Percentiles rank a stretch among this genome's conserved stretches.
Evolutionary conservation across 345 rosid species (phyloP).

Genomic region (Arabis alpina): DNA sequence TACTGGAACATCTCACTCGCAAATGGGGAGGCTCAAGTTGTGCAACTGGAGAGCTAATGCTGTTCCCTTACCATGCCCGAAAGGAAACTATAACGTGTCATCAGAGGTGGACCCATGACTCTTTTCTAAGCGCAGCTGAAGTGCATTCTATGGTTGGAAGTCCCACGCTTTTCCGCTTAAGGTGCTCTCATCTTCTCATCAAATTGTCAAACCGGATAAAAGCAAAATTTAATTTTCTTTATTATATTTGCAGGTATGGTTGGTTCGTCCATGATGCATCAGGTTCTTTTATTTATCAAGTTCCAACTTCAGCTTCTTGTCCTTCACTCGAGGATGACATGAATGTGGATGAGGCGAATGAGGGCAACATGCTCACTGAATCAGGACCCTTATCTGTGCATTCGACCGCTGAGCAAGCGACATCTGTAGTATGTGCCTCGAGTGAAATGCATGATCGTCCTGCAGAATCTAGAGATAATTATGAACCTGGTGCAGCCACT

Average conservation of each 20-base stretch:
- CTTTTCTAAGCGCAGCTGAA: slow-evolving; percentile 73
- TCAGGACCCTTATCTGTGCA: slow-evolving; percentile 41
- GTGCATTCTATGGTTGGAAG: slow-evolving; percentile 71
- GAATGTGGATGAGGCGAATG: slow-evolving; percentile 46
- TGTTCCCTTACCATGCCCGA: slow-evolving; percentile 72
- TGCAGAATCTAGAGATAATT: slow-evolving; percentile 35
- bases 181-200: slow-evolving; percentile 49
- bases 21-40: slow-evolving; percentile 94
- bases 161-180: slow-evolving; percentile 84
- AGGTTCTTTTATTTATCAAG: slow-evolving; percentile 49
- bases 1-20: slow-evolving; percentile 88
- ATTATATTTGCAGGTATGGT: slow-evolving; percentile 77
- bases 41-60: slow-evolving; percentile 81
- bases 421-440: slow-evolving; percentile 43
- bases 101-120: slow-evolving; percentile 85
- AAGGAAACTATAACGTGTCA: slow-evolving; percentile 62
- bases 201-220: slow-evolving; percentile 12
- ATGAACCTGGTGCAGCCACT: slow-evolving; percentile 39
- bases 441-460: slow-evolving; percentile 43
- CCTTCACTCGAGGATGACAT: slow-evolving; percentile 48
- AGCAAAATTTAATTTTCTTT: slow-evolving; percentile 23
- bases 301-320: slow-evolving; percentile 43
- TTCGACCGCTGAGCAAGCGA: slow-evolving; percentile 44
- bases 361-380: slow-evolving; percentile 44
- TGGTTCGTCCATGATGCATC: slow-evolving; percentile 66